Conservation (phyloP, 441 rosid genomes). For the Adansonia grandidieri region DNA sequence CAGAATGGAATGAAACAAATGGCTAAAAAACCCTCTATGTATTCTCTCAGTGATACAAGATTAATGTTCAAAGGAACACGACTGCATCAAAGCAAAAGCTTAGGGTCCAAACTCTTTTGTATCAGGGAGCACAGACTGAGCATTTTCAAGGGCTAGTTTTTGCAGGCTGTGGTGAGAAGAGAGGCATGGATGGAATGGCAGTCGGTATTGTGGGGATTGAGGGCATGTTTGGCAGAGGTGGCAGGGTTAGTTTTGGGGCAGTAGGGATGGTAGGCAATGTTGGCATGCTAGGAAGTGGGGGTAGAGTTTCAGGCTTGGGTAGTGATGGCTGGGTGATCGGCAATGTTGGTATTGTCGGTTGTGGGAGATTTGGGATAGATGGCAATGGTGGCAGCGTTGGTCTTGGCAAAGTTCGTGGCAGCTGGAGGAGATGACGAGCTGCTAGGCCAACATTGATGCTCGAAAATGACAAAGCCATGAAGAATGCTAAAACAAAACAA, state of each 20-base stretch:
- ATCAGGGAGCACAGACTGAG: not conserved
- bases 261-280: slow-evolving; percentile 23
- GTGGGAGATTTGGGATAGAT: slow-evolving; percentile 31
- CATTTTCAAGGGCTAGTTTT: slow-evolving; percentile 17
- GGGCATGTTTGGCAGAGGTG: slow-evolving; percentile 33
- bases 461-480: slow-evolving; percentile 27
- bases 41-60: too few relatives aligned
- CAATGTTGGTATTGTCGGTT: slow-evolving; percentile 30
- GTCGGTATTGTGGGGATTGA: slow-evolving; percentile 30
- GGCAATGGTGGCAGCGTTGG: slow-evolving; percentile 31
- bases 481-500: slow-evolving; percentile 23
- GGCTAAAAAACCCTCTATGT: not conserved
- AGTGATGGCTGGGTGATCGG: slow-evolving; percentile 33
- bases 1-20: not conserved
- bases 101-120: not conserved
- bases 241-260: slow-evolving; percentile 25
- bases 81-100: not conserved
- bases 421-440: slow-evolving; percentile 39
- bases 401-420: slow-evolving; percentile 29
- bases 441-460: slow-evolving; percentile 29
- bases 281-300: slow-evolving; percentile 37
- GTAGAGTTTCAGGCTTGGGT: slow-evolving; percentile 26
- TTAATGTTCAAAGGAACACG: not conserved
- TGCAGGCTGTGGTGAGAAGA: slow-evolving; percentile 40
- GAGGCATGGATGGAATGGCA: slow-evolving; percentile 29